phyloP scores from a whole-genome alignment of 805 yeast species.

The Hanseniaspora valbyensis region DNA sequence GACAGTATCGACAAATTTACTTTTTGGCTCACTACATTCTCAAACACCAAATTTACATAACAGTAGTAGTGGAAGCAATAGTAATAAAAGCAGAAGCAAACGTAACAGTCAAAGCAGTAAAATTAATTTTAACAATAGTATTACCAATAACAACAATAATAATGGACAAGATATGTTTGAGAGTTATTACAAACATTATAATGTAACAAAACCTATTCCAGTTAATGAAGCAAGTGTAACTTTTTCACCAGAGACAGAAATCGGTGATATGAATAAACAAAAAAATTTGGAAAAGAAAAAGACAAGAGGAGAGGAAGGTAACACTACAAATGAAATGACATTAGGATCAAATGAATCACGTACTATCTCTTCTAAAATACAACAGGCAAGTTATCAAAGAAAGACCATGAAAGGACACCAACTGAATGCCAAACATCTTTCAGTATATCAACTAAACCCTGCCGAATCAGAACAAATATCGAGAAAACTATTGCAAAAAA shows the following conservation, averaged over 20 bases:
- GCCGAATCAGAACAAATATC: not conserved
- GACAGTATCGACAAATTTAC: slow-evolving; percentile 7
- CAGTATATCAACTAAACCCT: slow-evolving; percentile 1
- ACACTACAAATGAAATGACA: not conserved
- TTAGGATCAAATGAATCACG: not conserved
- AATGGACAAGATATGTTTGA: not conserved
- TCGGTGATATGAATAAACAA: too few species aligned
- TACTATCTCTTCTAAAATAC: not conserved
- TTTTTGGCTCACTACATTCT: slow-evolving; percentile 11
- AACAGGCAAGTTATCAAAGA: slow-evolving; percentile 2
- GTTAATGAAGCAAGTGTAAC: not conserved
- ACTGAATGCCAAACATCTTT: slow-evolving; percentile 7
- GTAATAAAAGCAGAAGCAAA: not conserved
- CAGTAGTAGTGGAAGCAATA: not conserved
- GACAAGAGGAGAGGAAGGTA: too few species aligned
- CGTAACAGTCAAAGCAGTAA: not conserved
- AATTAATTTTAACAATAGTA: not conserved
- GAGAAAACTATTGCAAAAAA: not conserved
- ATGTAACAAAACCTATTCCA: slow-evolving; percentile 6
- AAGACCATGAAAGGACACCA: slow-evolving; percentile 2
- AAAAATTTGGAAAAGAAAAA: too few species aligned
- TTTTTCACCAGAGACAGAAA: too few species aligned
- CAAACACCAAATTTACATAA: not conserved
- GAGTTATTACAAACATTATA: not conserved
- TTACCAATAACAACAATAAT: not conserved